A percentile compares a stretch with the other conserved stretches of the same genome.
Conservation (phyloP, 2,329 filamentous ascomycete species). For the Xylariaceae sp. region DNA sequence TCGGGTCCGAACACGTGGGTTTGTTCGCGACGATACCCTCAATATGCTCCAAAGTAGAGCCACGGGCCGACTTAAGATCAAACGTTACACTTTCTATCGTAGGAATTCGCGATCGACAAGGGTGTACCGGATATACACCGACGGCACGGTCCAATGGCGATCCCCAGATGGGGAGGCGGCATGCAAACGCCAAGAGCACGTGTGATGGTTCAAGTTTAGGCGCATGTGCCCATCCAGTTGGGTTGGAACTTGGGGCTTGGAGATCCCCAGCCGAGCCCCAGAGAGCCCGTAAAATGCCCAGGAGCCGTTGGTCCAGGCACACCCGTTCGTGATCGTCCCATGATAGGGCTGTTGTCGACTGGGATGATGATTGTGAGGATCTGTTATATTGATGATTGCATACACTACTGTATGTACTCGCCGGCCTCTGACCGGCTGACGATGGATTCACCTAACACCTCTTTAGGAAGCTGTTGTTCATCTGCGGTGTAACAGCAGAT, state of each 20-base stretch:
- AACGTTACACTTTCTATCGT: constrained; percentile 16
- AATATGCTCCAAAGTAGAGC: constrained; percentile 8
- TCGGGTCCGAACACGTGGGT: too few species aligned
- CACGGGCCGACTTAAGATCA: constrained; percentile 9
- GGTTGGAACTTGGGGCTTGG: background rate
- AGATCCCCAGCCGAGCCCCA: too few species aligned
- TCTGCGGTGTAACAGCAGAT: constrained; percentile 4
- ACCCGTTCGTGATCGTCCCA: too few species aligned
- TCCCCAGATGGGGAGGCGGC: background rate
- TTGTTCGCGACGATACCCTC: background rate
- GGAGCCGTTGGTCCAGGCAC: too few species aligned
- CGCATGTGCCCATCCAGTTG: background rate
- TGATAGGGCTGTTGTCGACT: background rate
- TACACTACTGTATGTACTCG: too few species aligned
- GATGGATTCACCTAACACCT: constrained; percentile 8
- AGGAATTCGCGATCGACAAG: background rate
- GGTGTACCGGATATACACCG: background rate
- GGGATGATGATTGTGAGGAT: too few species aligned
- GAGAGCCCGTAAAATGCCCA: too few species aligned
- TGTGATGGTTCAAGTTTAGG: background rate
- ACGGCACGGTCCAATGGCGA: background rate
- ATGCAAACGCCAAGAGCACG: background rate
- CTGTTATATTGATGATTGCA: too few species aligned
- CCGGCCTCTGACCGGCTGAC: too few species aligned
- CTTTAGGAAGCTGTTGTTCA: constrained; percentile 4